Base-by-base conservation (phyloP, 768 basidiomycete genomes). In the Goffeauzyma gilvescens region DNA sequence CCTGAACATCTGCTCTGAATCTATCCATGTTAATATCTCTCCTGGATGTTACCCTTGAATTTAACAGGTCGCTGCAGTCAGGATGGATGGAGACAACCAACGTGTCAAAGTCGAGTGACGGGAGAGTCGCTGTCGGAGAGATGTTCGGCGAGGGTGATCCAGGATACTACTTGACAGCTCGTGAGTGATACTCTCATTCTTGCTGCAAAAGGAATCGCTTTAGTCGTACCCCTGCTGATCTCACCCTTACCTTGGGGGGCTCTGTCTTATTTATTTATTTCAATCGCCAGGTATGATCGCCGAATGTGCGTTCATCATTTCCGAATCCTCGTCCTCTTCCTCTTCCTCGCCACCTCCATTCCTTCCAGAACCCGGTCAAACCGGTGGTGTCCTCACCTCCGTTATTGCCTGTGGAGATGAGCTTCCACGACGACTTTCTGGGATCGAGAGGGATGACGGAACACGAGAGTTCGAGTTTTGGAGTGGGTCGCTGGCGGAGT, bases 351-450 rank as follows among this genome's bases (percentile, higher is more conserved):
- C 68, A 22, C 66, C 71, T 14, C 68, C 65, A 13, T 57, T 66
- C 4, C 71, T 86, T 2, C 73, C 83, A 0, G 50, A 67, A 1
- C 58, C 77, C 6, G 76, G 72, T 3, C 67, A 66, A 37, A 61
- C 68, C 34, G 87, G 86, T 10, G 87, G 89, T 1, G 64, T 87
- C 2, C 66, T 93, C 37, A 95, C 89, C 2, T 78, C 87, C 0
- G 73, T 78, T 62, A 75, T 74, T 4, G 87, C 81, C 1, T 71
- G 90, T 44, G 87, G 86, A 13, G 75, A 81, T 46, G 72, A 75
- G 6, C 61, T 89, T 27, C 66, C 86, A 26, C 70, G 73, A 50
- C 69, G 87, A 15, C 59, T 93, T 6, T 12, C 8, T 30, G n/a
- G n/a, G n/a, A 17, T 21, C 20, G 31, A 45, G 22, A 39, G 44